These are phyloP conservation scores for Fusarium sp. DNA, from an alignment of 2,329 filamentous ascomycete species.

Conservation along the genomic window DNA sequence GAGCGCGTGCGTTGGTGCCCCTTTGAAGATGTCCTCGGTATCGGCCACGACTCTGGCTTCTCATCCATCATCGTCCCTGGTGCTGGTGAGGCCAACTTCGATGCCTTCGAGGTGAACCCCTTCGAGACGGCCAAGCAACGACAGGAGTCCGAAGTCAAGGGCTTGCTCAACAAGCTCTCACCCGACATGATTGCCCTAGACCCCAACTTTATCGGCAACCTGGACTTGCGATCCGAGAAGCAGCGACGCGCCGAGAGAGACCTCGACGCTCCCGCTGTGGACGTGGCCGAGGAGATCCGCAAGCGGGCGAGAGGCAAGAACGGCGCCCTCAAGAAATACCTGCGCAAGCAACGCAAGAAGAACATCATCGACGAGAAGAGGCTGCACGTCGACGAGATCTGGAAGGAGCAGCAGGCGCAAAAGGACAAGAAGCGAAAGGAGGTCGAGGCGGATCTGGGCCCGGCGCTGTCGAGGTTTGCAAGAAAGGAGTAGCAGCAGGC, in stretches of 20 bases:
- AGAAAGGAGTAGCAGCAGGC: constrained; percentile 66
- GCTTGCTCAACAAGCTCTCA: constrained; percentile 91
- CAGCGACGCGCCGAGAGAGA: constrained; percentile 82
- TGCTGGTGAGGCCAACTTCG: constrained; percentile 96
- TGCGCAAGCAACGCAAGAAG: constrained; percentile 91
- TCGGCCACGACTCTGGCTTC: constrained; percentile 88
- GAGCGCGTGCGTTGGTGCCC: constrained; percentile 93
- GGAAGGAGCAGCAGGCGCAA: constrained; percentile 77
- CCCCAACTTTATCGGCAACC: constrained; percentile 88
- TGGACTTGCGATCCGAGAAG: constrained; percentile 84
- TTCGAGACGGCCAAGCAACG: constrained; percentile 94
- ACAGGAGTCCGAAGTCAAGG: constrained; percentile 91
- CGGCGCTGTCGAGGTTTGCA: constrained; percentile 87
- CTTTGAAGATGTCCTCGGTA: constrained; percentile 90
- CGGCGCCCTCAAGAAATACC: constrained; percentile 85
- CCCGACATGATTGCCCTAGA: constrained; percentile 98
- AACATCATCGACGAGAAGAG: constrained; percentile 98
- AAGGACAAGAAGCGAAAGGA: constrained; percentile 72
- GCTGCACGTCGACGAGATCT: constrained; percentile 85
- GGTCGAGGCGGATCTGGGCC: constrained; percentile 80
- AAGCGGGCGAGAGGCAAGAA: constrained; percentile 92
- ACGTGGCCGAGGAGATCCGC: constrained; percentile 71
- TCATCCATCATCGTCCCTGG: constrained; percentile 91
- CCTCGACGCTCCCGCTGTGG: constrained; percentile 73
- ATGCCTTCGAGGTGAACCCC: constrained; percentile 92